phyloP scores from a whole-genome alignment of 345 rosid genomes.

The Populus deltoides region DNA sequence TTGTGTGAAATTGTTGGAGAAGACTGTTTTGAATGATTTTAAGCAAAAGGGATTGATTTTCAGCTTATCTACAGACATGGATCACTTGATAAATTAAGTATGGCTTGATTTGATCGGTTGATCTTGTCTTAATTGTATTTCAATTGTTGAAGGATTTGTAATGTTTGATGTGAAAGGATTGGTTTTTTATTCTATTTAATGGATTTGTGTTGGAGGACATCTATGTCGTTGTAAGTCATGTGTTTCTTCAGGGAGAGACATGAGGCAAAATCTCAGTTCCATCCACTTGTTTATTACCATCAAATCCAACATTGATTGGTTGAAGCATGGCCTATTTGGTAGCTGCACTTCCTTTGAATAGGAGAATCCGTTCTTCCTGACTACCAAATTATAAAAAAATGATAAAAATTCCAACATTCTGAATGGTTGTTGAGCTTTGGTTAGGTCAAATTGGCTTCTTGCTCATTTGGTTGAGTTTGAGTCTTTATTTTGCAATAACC shows the following conservation, averaged over 20 bases:
- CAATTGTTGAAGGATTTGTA: background rate
- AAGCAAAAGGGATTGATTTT: background rate
- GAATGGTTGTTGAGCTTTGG: background rate
- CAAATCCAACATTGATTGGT: background rate
- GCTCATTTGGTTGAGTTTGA: background rate
- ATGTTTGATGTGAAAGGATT: background rate
- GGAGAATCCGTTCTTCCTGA: background rate
- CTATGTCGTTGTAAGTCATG: background rate
- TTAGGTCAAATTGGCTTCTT: background rate
- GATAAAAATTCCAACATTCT: background rate
- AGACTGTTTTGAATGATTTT: background rate
- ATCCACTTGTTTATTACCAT: background rate
- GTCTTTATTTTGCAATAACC: background rate
- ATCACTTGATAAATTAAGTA: slow-evolving; percentile 11
- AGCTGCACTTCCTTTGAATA: background rate
- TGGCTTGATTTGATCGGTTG: background rate
- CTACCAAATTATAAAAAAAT: background rate
- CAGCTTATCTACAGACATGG: background rate
- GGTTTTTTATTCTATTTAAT: background rate
- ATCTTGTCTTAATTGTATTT: background rate
- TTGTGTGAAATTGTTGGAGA: background rate
- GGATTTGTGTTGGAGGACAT: background rate
- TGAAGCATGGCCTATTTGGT: background rate
- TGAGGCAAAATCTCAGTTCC: background rate
- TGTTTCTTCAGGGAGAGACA: background rate